Percentiles rank a stretch among this genome's conserved stretches.
These are phyloP conservation scores for Hemileccinum rubropunctum DNA, from an alignment of 768 basidiomycete species.

Conservation along the genomic window DNA sequence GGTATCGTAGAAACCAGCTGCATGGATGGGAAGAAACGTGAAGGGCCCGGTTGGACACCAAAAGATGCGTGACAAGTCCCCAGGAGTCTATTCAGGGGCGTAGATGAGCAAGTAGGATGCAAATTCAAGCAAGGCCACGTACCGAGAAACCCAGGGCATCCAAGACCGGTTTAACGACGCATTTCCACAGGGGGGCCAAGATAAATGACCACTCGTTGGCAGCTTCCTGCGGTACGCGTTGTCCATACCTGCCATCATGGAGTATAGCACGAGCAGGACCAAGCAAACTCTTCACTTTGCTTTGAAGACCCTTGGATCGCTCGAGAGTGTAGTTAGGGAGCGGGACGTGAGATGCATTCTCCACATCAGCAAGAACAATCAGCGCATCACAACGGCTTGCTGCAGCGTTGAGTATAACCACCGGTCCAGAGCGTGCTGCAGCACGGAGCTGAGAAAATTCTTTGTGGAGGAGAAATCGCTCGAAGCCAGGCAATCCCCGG, in stretches of 20 bases:
- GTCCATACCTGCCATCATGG: background rate
- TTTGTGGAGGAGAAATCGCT: background rate
- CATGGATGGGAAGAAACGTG: constrained; percentile 4
- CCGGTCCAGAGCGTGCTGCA: constrained; percentile 22
- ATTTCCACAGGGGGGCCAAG: constrained; percentile 10
- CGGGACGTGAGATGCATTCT: constrained; percentile 4
- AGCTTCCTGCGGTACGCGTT: background rate
- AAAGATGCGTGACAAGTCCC: background rate
- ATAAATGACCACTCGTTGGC: background rate
- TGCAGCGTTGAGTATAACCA: constrained; percentile 32
- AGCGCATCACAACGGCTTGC: constrained; percentile 33
- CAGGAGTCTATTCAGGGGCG: background rate
- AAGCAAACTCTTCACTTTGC: background rate
- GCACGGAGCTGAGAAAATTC: constrained; percentile 8
- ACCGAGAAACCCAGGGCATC: constrained; percentile 3
- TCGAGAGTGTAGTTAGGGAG: background rate
- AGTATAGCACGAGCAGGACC: background rate
- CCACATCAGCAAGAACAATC: constrained; percentile 1
- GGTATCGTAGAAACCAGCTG: background rate
- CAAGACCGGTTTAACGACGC: constrained; percentile 6
- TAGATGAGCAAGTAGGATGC: background rate
- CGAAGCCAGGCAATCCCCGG: constrained; percentile 2
- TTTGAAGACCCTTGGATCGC: background rate
- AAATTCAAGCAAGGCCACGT: background rate
- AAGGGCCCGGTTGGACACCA: constrained; percentile 6